Percentiles rank a stretch among this genome's conserved stretches.
phyloP scores from a whole-genome alignment of 2,329 filamentous ascomycete genomes.

The Monosporascus ibericus region DNA sequence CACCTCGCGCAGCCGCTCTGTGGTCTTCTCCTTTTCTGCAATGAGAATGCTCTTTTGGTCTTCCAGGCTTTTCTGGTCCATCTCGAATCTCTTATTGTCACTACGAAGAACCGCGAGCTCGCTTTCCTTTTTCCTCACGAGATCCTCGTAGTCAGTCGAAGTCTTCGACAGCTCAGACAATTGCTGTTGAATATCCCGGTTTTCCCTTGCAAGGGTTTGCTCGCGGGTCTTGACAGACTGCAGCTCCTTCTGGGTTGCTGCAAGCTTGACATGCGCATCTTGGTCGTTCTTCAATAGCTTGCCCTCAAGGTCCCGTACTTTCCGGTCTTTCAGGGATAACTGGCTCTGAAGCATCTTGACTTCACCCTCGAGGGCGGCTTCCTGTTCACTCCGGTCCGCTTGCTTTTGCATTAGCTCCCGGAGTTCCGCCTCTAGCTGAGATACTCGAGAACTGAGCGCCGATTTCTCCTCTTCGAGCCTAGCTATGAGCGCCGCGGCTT shows the following conservation, averaged over 20 bases:
- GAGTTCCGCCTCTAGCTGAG: slow-evolving; percentile 65
- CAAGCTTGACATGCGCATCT: slow-evolving; percentile 80
- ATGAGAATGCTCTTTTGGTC: slow-evolving; percentile 67
- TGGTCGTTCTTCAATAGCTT: slow-evolving; percentile 82
- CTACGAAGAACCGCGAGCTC: slow-evolving; percentile 79
- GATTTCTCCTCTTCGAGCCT: slow-evolving; percentile 83
- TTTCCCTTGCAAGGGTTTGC: slow-evolving; percentile 71
- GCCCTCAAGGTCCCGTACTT: slow-evolving; percentile 77
- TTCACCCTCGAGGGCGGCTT: slow-evolving; percentile 73
- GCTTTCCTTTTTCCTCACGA: slow-evolving; percentile 89
- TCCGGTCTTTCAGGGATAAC: slow-evolving; percentile 80
- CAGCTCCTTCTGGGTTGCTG: slow-evolving; percentile 72
- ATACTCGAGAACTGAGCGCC: slow-evolving; percentile 60
- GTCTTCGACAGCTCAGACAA: slow-evolving; percentile 83
- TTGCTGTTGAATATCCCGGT: slow-evolving; percentile 75
- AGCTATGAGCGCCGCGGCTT: slow-evolving; percentile 81
- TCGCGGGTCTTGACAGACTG: slow-evolving; percentile 67
- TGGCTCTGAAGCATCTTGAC: slow-evolving; percentile 90
- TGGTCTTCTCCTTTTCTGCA: slow-evolving; percentile 72
- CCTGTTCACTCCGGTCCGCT: slow-evolving; percentile 67
- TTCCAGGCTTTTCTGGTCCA: slow-evolving; percentile 72
- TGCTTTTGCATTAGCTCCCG: slow-evolving; percentile 64
- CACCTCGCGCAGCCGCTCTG: slow-evolving; percentile 70
- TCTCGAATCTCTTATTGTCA: slow-evolving; percentile 77
- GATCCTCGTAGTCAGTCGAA: slow-evolving; percentile 90